Evolutionary conservation across 768 basidiomycete genomes (phyloP).

Genomic region (Lactifluus volemus): DNA sequence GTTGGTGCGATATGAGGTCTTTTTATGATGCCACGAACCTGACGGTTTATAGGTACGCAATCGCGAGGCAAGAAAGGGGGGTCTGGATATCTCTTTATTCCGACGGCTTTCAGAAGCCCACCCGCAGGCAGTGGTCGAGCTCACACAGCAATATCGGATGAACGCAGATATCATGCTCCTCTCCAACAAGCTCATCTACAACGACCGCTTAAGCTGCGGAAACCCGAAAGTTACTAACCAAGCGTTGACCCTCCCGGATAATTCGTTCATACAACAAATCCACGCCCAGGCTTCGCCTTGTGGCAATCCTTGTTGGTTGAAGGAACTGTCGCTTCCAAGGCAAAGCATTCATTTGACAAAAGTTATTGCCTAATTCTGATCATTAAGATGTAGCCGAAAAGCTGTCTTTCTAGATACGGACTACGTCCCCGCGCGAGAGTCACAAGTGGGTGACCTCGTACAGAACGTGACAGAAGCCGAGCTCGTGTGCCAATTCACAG

Average conservation of each 20-base stretch:
- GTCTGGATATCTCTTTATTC: conserved; percentile 87
- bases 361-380: not conserved
- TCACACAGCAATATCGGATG: conserved; percentile 92
- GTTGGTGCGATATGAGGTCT: conserved; percentile 42
- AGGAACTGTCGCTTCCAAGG: conserved; percentile 54
- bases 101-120: conserved; percentile 81
- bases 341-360: conserved; percentile 26
- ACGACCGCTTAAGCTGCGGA: conserved; percentile 70
- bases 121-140: conserved; percentile 75
- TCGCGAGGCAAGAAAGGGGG: conserved; percentile 66
- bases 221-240: conserved; percentile 57
- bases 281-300: conserved; percentile 32
- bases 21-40: not conserved
- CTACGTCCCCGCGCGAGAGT: conserved; percentile 64
- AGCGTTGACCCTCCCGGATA: conserved; percentile 45
- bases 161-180: conserved; percentile 92
- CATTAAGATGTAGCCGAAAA: conserved; percentile 46
- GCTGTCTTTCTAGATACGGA: conserved; percentile 96
- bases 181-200: conserved; percentile 82
- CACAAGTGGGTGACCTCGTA: conserved; percentile 77
- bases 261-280: conserved; percentile 34
- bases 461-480: conserved; percentile 81
- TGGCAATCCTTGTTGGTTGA: conserved; percentile 60
- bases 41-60: conserved; percentile 62
- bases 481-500: conserved; percentile 56